Evolutionary conservation across 1,139 yeast species (phyloP), one percentile per base, ranked within the genome.

Genomic region (Suhomyces wounanorum): DNA sequence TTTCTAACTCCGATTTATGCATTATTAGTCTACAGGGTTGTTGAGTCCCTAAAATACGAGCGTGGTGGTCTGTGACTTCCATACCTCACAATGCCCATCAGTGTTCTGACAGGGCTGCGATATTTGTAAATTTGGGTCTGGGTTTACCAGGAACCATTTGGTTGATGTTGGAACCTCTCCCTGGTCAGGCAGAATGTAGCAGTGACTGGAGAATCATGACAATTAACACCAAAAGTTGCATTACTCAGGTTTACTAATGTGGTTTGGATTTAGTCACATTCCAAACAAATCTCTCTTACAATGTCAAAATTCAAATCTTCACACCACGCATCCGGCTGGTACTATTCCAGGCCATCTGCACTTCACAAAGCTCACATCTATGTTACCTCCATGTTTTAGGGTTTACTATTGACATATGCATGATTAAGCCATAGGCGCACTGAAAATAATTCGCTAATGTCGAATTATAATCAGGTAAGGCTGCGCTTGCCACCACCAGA

Each of bases 331-430:
- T 9, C 30, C 30, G 6, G 6, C 23, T 21, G 9, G 31, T 28
- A 25, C n/a, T 14, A 28, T 9, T 26, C 31, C 41, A 23, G 31
- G 41, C 26, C 31, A 18, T 17, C n/a, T 8, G 23, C n/a, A n/a
- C 40, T n/a, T 26, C 31, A 9, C 31, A 28, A 28, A 28, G 23
- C 31, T 28, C 31, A 7, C 17, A 33, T 33, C 35, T 14, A 14
- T 33, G 37, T 14, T 14, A 33, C 18, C 37, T 33, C 18, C 18
- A 16, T 2, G 18, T 14, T 28, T 33, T 33, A 40, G 18, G 33
- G 33, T 17, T 25, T 40, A 8, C 33, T 25, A 40, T 40, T 40
- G 42, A 40, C 42, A 40, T 40, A 40, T 40, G 42, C 42, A 40
- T 40, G 42, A 28, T 40, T 23, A 26, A 40, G 42, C 42, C 42